These are phyloP conservation scores for Fusarium sp. DNA, from an alignment of 2,329 filamentous ascomycete species.

Conservation along the genomic window DNA sequence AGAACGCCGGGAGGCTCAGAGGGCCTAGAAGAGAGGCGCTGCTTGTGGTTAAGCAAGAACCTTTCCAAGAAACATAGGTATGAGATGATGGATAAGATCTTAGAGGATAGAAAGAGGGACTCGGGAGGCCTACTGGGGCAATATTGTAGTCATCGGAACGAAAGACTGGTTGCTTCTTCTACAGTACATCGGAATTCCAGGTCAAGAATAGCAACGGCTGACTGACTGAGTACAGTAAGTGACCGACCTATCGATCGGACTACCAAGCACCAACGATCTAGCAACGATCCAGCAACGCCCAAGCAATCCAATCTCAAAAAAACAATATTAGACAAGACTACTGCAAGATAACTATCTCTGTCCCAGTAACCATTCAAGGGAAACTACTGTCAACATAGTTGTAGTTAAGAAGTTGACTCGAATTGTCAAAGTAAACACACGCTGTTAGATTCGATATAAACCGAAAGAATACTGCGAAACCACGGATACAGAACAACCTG, in stretches of 20 bases:
- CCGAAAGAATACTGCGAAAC: conserved; percentile 11
- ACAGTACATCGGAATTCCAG: background rate
- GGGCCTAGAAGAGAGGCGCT: conserved; percentile 44
- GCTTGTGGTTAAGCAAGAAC: conserved; percentile 31
- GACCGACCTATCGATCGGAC: conserved; percentile 35
- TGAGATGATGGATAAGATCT: conserved; percentile 12
- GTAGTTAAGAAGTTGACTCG: background rate
- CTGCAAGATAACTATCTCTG: background rate
- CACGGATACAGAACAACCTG: background rate
- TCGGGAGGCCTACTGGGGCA: conserved; percentile 17
- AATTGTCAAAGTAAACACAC: conserved; percentile 8
- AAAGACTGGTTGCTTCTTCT: conserved; percentile 6
- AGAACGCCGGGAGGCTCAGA: conserved; percentile 46
- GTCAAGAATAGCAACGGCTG: conserved; percentile 16
- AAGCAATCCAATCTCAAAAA: conserved; percentile 34
- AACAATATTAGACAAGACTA: conserved; percentile 11
- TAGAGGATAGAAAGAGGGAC: conserved; percentile 7
- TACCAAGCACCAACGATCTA: conserved; percentile 39
- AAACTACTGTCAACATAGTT: background rate
- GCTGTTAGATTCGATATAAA: conserved; percentile 13
- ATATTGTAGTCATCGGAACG: conserved; percentile 13
- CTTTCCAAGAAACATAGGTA: conserved; percentile 16
- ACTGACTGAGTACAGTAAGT: conserved; percentile 8
- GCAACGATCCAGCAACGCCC: conserved; percentile 41
- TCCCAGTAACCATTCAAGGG: conserved; percentile 7